phyloP scores from a whole-genome alignment of 1,284 basidiomycete species.

The Heterobasidion occidentale region DNA sequence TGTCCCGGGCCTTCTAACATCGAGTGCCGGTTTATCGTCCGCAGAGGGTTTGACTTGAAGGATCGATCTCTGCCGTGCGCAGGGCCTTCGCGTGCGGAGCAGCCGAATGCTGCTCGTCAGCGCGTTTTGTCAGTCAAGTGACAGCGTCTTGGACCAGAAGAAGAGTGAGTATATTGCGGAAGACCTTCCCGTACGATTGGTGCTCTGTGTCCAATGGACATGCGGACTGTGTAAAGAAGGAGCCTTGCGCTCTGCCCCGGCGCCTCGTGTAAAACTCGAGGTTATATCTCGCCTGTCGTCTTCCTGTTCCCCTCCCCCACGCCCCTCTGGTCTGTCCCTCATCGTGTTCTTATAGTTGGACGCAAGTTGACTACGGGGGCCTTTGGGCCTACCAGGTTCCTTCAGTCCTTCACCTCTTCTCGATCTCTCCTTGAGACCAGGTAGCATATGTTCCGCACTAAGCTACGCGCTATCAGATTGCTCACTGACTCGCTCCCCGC shows the following conservation, averaged over 20 bases:
- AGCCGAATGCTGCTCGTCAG: no score
- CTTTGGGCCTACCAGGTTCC: constrained; percentile 8
- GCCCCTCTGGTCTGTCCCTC: constrained; percentile 5
- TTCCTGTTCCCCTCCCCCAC: constrained; percentile 4
- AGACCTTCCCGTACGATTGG: not conserved
- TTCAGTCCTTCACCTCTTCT: not conserved
- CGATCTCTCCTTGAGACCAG: constrained; percentile 1
- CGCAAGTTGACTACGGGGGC: constrained; percentile 12
- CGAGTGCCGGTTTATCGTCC: no score
- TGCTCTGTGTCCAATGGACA: not conserved
- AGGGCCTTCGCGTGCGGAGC: no score
- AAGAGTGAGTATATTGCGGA: no score
- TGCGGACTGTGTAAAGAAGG: constrained; percentile 6
- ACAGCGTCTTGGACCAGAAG: no score
- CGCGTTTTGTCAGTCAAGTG: no score
- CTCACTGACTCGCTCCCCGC: not conserved
- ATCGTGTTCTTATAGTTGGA: constrained; percentile 11
- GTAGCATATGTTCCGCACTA: constrained; percentile 3
- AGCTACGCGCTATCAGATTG: not conserved
- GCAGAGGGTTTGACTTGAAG: no score
- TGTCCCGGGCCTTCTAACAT: no score
- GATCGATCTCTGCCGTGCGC: no score
- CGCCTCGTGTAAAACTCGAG: constrained; percentile 15
- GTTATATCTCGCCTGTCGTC: constrained; percentile 8
- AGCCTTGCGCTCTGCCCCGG: constrained; percentile 3